phyloP scores from a whole-genome alignment of 2,329 filamentous ascomycete genomes.

The Botrytis fragariae region DNA sequence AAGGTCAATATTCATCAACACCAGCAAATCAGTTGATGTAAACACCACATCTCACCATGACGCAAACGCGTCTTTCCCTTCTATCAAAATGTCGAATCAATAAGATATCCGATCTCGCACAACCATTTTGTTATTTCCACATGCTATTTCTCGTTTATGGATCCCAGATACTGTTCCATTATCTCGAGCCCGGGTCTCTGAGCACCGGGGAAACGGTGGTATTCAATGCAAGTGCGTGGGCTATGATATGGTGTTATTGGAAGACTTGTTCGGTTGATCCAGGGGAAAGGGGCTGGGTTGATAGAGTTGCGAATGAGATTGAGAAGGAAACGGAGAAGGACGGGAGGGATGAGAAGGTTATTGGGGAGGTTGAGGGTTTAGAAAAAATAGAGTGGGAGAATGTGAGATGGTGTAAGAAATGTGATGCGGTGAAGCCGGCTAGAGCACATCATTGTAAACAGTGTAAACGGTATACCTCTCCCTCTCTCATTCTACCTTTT shows the following conservation, averaged over 20 bases:
- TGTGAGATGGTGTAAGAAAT: conserved; percentile 71
- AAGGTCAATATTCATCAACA: background rate
- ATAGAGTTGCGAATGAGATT: conserved; percentile 15
- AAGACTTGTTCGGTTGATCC: conserved; percentile 57
- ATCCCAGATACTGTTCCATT: conserved; percentile 68
- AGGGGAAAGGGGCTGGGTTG: conserved; percentile 48
- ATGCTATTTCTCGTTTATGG: conserved; percentile 69
- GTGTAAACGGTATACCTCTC: conserved; percentile 55
- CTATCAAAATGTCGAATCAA: conserved; percentile 19
- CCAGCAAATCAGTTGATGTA: background rate
- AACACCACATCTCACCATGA: background rate
- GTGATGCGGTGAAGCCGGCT: conserved; percentile 69
- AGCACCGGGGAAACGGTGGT: conserved; percentile 53
- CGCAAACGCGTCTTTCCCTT: conserved; percentile 14
- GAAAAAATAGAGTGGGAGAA: conserved; percentile 27
- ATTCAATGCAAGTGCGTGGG: conserved; percentile 62
- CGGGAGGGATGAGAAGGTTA: conserved; percentile 29
- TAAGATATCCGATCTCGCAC: conserved; percentile 49
- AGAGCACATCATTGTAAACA: conserved; percentile 79
- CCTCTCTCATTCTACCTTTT: background rate
- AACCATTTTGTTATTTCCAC: conserved; percentile 65
- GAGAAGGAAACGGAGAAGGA: background rate
- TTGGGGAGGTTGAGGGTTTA: conserved; percentile 23
- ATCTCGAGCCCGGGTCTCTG: conserved; percentile 60
- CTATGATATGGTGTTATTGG: conserved; percentile 55